Percentiles rank a stretch among this genome's conserved stretches.
phyloP scores from a whole-genome alignment of 768 basidiomycete genomes.

The Sarcodon aspratus region DNA sequence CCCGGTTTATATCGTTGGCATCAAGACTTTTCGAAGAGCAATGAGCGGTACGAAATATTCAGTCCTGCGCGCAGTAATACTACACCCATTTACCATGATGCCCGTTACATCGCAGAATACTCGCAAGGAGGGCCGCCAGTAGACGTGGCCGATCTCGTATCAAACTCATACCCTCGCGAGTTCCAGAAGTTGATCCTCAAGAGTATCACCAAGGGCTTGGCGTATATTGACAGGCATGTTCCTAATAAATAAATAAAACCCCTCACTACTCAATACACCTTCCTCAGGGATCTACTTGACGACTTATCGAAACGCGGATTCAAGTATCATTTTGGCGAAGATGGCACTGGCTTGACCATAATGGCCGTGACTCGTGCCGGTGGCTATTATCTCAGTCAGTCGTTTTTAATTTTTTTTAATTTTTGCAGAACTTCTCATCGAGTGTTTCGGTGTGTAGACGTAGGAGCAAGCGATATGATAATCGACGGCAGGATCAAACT shows the following conservation, averaged over 20 bases:
- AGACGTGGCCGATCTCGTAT: constrained; percentile 44
- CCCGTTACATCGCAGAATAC: constrained; percentile 14
- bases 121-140: constrained; percentile 33
- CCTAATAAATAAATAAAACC: background rate
- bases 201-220: constrained; percentile 20
- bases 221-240: constrained; percentile 15
- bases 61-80: background rate
- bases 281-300: constrained; percentile 34
- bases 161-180: constrained; percentile 32
- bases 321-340: constrained; percentile 35
- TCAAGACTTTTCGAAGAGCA: background rate
- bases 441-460: constrained; percentile 17
- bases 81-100: background rate
- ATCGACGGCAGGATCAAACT: constrained; percentile 37
- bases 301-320: constrained; percentile 49
- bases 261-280: background rate
- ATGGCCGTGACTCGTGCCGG: constrained; percentile 38
- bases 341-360: constrained; percentile 38
- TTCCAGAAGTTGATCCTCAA: constrained; percentile 18
- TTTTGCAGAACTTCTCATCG: background rate
- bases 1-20: background rate
- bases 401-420: background rate
- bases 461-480: constrained; percentile 29
- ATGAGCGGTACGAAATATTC: background rate
- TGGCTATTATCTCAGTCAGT: constrained; percentile 59